Base-by-base conservation (phyloP, 768 basidiomycete species). In the Pseudohyphozyma bogoriensis region DNA sequence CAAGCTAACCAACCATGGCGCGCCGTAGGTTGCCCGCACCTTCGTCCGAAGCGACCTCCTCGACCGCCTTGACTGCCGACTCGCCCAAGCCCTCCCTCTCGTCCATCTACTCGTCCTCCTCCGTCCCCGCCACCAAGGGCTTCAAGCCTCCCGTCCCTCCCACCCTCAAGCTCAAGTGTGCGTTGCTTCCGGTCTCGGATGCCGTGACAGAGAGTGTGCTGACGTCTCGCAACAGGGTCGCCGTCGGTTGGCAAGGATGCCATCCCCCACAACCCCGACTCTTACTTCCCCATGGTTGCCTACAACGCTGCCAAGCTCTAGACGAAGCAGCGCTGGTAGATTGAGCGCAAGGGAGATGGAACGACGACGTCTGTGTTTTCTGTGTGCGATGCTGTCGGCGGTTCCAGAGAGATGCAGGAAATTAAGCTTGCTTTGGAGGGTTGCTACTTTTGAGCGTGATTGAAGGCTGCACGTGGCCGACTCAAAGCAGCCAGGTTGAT, bases 71-170 rank as follows among this genome's bases (percentile, higher is more conserved):
- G 61, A 63, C 61, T 8, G 65, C 61, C 65, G 65, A 66, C 44
- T 40, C 61, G 8, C 61, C 61, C 28, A 52, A 49, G 2, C 65
- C 65, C 9, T 63, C 65, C 11, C 65, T 66, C 59, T 52, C 65
- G 5, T 33, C 65, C 24, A 55, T 66, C 42, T 66, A 63, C 65
- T 10, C 60, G 9, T 46, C 58, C 36, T 3, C 36, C 1, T 29
- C 61, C 29, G 12, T 57, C 24, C 33, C 51, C 33, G 46, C 59
- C 1, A 20, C 47, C 12, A 13, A 51, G 4, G 33, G 46, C 1
- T 66, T 66, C 61, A 59, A 59, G 49, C 58, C 65, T 32, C 65
- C 65, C 16, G 55, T 44, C 31, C 65, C 65, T 16, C 65, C 65
- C 24, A 61, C 61, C 8, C 36, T 10, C 56, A 66, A 66, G 59